Percentiles rank a stretch among this genome's conserved stretches.
These are phyloP conservation scores for Nemania sp. DNA, from an alignment of 2,329 filamentous ascomycete genomes.

Conservation along the genomic window DNA sequence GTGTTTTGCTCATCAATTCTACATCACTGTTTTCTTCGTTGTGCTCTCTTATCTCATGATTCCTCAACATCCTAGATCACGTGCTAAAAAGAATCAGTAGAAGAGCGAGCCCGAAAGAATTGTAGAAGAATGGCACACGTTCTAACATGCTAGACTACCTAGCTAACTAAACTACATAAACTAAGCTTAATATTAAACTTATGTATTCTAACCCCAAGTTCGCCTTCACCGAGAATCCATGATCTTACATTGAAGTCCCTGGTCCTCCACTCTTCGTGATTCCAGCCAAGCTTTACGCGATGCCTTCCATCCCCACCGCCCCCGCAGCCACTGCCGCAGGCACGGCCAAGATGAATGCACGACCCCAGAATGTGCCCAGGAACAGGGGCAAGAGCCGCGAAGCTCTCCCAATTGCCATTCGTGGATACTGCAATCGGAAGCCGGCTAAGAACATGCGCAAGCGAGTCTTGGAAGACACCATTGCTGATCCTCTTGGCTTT, in stretches of 20 bases:
- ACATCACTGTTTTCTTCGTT: too few relatives aligned
- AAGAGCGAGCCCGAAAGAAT: too few relatives aligned
- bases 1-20: too few relatives aligned
- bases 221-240: not conserved
- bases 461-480: conserved; percentile 8
- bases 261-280: conserved; percentile 1
- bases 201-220: not conserved
- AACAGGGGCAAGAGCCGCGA: not conserved
- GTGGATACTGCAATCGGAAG: conserved; percentile 5
- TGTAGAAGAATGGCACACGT: too few relatives aligned
- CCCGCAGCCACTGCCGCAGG: not conserved
- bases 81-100: too few relatives aligned
- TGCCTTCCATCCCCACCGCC: conserved; percentile 1
- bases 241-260: conserved; percentile 1
- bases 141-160: too few relatives aligned
- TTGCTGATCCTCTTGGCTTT: not conserved
- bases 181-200: not conserved
- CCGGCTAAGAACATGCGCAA: not conserved
- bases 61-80: too few relatives aligned
- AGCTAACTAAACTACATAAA: too few relatives aligned
- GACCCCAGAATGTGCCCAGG: not conserved
- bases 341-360: not conserved
- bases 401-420: conserved; percentile 4
- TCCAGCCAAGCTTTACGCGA: conserved; percentile 4
- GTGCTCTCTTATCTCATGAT: too few relatives aligned